These are phyloP conservation scores for Excoecaria cochinchinensis DNA, from an alignment of 345 rosid genomes.

Conservation along the genomic window DNA sequence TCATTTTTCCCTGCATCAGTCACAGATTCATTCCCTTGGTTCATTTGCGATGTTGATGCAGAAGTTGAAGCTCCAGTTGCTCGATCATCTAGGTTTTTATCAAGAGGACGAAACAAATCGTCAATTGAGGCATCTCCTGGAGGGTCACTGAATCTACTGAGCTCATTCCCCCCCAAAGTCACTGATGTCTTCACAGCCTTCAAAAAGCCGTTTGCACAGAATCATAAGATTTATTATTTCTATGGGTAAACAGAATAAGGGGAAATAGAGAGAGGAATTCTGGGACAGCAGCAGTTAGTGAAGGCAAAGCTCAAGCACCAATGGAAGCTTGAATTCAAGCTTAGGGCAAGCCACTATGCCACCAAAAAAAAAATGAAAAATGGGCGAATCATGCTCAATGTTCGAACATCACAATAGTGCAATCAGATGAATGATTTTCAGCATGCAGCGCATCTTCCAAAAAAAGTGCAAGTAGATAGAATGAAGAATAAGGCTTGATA, in stretches of 20 bases:
- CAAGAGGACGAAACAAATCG: constrained; percentile 87
- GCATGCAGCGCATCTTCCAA: not conserved
- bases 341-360: constrained; percentile 1
- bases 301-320: constrained; percentile 7
- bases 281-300: not conserved
- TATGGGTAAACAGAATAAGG: not conserved
- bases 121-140: constrained; percentile 97
- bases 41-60: constrained; percentile 51
- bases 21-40: constrained; percentile 52
- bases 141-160: constrained; percentile 86
- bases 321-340: constrained; percentile 10
- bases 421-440: not conserved
- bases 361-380: not conserved
- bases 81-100: constrained; percentile 52
- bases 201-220: constrained; percentile 22
- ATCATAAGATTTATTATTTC: constrained; percentile 11
- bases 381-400: not conserved
- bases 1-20: constrained; percentile 80
- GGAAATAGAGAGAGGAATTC: not conserved
- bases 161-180: constrained; percentile 59
- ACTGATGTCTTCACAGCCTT: constrained; percentile 62
- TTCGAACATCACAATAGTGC: not conserved
- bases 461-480: not conserved
- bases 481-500: not conserved
- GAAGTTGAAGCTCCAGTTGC: constrained; percentile 84